phyloP scores from a whole-genome alignment of 441 rosid species.

The Syzygium syzygioides region DNA sequence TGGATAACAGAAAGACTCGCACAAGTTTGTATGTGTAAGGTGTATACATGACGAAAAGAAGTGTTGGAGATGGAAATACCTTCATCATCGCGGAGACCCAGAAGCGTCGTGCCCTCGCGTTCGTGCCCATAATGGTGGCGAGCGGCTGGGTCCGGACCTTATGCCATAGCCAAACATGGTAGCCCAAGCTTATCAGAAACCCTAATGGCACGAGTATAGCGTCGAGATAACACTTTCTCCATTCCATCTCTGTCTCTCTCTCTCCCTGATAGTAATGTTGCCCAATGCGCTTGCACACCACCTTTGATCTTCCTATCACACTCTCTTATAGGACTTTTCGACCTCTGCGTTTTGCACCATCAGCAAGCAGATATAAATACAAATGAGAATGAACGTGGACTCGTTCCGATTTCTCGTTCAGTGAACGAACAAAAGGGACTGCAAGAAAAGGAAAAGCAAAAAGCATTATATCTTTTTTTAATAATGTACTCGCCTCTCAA shows the following conservation, averaged over 20 bases:
- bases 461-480: neutral
- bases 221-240: slow-evolving; percentile 75
- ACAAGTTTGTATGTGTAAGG: neutral
- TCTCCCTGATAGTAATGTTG: neutral
- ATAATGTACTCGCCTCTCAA: neutral
- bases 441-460: neutral
- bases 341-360: neutral
- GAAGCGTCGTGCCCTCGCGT: slow-evolving; percentile 51
- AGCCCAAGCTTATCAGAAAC: slow-evolving; percentile 31
- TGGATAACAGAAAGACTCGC: neutral
- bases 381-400: neutral
- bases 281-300: neutral
- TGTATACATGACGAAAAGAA: neutral
- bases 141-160: slow-evolving; percentile 71
- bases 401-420: neutral
- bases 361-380: neutral
- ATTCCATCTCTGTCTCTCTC: slow-evolving; percentile 45
- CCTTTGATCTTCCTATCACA: neutral
- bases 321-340: neutral
- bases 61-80: slow-evolving; percentile 22
- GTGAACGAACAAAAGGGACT: neutral
- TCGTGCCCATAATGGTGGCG: slow-evolving; percentile 73
- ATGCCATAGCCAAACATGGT: slow-evolving; percentile 76
- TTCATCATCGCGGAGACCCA: slow-evolving; percentile 89
- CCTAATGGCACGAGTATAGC: slow-evolving; percentile 68